Evolutionary conservation across 2,329 filamentous ascomycete species (phyloP).

Genomic region (Paecilomyces variotii): DNA sequence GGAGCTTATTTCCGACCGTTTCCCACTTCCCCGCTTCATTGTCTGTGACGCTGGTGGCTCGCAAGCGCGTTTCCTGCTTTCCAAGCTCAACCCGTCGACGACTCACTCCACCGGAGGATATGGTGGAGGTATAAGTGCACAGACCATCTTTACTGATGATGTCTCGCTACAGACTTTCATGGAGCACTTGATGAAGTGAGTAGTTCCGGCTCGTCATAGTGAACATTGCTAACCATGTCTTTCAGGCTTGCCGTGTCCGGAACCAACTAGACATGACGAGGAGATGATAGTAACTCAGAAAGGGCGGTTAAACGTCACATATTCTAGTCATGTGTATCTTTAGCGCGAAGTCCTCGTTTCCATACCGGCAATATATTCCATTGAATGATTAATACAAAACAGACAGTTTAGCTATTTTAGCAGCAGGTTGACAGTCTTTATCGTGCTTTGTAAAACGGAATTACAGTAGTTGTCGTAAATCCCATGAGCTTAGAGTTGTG

Average conservation of each 20-base stretch:
- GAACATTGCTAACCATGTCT: slow-evolving; percentile 17
- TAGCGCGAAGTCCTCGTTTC: slow-evolving; percentile 21
- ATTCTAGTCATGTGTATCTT: slow-evolving; percentile 33
- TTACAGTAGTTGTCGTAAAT: not conserved
- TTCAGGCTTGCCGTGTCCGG: slow-evolving; percentile 43
- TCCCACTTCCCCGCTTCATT: slow-evolving; percentile 96
- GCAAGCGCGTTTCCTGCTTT: slow-evolving; percentile 91
- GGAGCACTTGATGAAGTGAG: slow-evolving; percentile 99
- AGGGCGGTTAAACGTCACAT: slow-evolving; percentile 21
- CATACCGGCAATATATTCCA: slow-evolving; percentile 3
- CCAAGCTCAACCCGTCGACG: slow-evolving; percentile 94
- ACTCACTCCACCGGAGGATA: slow-evolving; percentile 92
- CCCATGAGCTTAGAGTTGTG: not conserved
- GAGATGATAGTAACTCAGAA: slow-evolving; percentile 25
- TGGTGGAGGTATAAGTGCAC: slow-evolving; percentile 80
- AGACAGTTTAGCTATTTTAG: not conserved
- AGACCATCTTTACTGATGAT: slow-evolving; percentile 98
- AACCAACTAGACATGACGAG: slow-evolving; percentile 35
- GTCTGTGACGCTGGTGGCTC: slow-evolving; percentile 98
- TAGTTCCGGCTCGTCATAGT: slow-evolving; percentile 11
- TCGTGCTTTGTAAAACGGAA: not conserved
- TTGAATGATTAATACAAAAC: slow-evolving; percentile 14
- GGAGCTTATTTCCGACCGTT: slow-evolving; percentile 95
- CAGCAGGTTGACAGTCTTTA: not conserved
- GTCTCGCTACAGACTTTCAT: slow-evolving; percentile 98